Evolutionary conservation across 2,329 filamentous ascomycete genomes (phyloP), one percentile per base, ranked within the genome.

Genomic region (Colletotrichum lupini): DNA sequence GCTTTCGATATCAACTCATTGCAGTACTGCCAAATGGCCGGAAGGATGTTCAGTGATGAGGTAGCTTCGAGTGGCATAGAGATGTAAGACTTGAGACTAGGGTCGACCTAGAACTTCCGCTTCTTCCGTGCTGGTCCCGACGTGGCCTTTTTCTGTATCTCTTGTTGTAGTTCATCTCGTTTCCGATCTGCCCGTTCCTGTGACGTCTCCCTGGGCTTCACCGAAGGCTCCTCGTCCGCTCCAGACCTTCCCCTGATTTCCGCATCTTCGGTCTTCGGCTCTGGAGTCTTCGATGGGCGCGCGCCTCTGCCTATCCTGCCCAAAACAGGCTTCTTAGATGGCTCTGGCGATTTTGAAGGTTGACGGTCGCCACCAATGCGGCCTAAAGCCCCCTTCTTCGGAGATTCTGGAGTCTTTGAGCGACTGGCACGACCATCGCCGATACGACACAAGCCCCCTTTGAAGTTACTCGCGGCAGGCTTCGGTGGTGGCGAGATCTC

Each of bases 81-180:
- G 22, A 32, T 42, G 61, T 28, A 49, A 42, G 32, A 53, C 58
- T 24, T 58, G 62, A 35, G 46, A 68, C 30, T 63, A 30, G 37
- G 35, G n/a, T 72, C 26, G 32, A 61, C 24, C 73, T 78, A 91
- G 74, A 90, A 90, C 63, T 84, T 87, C 56, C 89, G 82, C 80
- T 89, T 90, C 82, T 91, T 91, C 79, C 86, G 88, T 7, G 82
- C 83, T 5, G 89, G 89, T 1, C 85, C 86, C 22, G 84, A 84
- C 0, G 85, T 83, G 3, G 84, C 84, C 76, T 87, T 88, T 72
- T 78, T 85, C 75, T 89, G 85, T 16, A 89, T 79, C 46, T 90
- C 86, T 68, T 81, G 83, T 68, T 87, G 85, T 32, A 89, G 79
- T 75, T 90, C 87, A n/a, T 84, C 82, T 62, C 88, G 83, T 73